Evolutionary conservation across 495 filamentous ascomycete species (phyloP).

Genomic region (Ascobolus immersus): DNA sequence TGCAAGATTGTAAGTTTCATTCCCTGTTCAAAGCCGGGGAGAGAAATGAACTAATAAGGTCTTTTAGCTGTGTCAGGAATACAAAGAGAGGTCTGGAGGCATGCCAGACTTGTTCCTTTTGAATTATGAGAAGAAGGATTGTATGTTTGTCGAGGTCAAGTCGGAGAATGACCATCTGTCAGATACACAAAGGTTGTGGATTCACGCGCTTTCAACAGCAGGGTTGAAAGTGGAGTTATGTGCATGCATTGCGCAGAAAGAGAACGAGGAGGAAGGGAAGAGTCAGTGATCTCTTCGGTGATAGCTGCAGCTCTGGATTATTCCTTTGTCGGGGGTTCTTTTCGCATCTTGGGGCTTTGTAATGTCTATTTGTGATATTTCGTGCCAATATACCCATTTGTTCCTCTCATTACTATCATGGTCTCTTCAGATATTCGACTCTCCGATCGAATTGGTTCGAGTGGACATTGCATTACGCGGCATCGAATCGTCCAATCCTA

Average conservation of each 20-base stretch:
- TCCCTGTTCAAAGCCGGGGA: background rate
- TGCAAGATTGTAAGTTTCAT: slow-evolving; percentile 39
- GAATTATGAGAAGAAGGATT: slow-evolving; percentile 25
- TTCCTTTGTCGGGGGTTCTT: no score
- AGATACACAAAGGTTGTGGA: slow-evolving; percentile 92
- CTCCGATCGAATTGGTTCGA: no score
- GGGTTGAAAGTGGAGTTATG: slow-evolving; percentile 73
- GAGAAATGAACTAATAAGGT: background rate
- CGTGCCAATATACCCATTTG: no score
- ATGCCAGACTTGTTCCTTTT: slow-evolving; percentile 88
- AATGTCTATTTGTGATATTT: no score
- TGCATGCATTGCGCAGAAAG: slow-evolving; percentile 45
- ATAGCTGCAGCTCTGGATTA: no score
- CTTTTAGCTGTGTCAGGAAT: slow-evolving; percentile 62
- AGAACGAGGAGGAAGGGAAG: slow-evolving; percentile 25
- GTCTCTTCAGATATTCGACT: no score
- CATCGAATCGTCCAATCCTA: no score
- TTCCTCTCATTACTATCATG: no score
- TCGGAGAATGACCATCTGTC: slow-evolving; percentile 71
- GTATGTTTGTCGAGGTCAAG: slow-evolving; percentile 13
- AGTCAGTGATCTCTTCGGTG: no score
- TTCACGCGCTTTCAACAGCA: slow-evolving; percentile 65
- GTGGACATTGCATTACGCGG: no score
- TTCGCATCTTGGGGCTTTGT: no score
- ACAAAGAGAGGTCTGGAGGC: slow-evolving; percentile 58